Evolutionary conservation across 352 stramenopile genomes (phyloP), one percentile per base, ranked within the genome.

Genomic region (Phytophthora brassicae): DNA sequence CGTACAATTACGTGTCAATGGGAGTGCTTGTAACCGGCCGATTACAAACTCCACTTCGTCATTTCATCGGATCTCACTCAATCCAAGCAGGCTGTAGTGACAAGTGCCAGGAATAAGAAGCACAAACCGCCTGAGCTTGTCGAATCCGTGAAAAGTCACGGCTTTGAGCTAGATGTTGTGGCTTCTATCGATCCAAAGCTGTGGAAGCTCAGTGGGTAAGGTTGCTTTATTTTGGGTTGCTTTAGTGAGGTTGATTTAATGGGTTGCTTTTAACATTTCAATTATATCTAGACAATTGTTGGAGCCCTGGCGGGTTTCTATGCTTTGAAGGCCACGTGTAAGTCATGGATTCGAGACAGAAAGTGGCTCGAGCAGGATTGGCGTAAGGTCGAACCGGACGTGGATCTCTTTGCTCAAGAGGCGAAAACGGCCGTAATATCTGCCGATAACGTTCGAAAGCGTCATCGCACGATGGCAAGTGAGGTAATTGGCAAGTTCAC

Each of bases 171-270:
- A 0, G 57, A 65, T 22, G 4, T 60, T 4, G 17, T 59, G 1
- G n/a, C 23, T 0, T 26, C 39, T 1, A 45, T 64, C 7, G 47
- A 64, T 24, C 39, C 28, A 17, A 54, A 57, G 7, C 12, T 58
- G 4, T 46, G 29, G 56, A 52, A 50, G 11, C 43, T 58, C 14
- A 58, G 45, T n/a, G 23, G 48, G 48, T 66, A 57, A 52, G 45
- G 46, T 57, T 52, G 45, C 36, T 31, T 19, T 56, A 56, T 22
- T 1, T 31, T 44, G 16, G 49, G 58, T 60, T 56, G 43, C 49
- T 53, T 41, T 55, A 55, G 5, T 4, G 41, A 14, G 12, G 24
- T 28, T 54, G 26, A 33, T 56, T 36, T 49, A 48, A 12, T 53
- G 31, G 46, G 19, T 52, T 52, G 26, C 29, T 33, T 23, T 57